Evolutionary conservation across 2,329 filamentous ascomycete genomes (phyloP), one percentile per base, ranked within the genome.

Genomic region (Trichophyton rubrum): DNA sequence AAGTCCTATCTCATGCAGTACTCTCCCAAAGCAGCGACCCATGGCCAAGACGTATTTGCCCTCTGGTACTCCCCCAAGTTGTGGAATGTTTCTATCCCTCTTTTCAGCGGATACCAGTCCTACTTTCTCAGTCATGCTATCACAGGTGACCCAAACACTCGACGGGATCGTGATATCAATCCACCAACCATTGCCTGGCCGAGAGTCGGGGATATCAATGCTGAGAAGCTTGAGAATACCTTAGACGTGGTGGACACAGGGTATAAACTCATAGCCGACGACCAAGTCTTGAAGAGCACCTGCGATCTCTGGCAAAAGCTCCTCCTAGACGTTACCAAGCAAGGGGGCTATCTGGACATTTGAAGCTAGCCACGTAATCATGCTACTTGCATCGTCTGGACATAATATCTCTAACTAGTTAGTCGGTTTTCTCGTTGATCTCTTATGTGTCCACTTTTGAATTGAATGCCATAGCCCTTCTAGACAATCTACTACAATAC

Each of bases 71-170:
- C 56, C 3, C 6, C 35, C 9, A 22, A 20, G 11, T 17, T 58
- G 9, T 41, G 13, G 13, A 58, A 58, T 15, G 56, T 13, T 8
- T 41, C 35, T 20, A 58, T 58, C 27, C 56, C 56, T 7, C 35
- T 58, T 11, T 58, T 41, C 13, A 24, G 11, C 11, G 56, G 35
- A 5, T 58, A 58, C 38, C 56, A 58, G 40, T 58, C 56, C 20
- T 58, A 58, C 38, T 7, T 58, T 24, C 35, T 58, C 20, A 45
- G 56, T 9, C 40, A 58, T 24, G 56, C 56, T n/a, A 41, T 58
- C 35, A 58, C 56, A 20, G 35, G 35, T 9, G 20, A 58, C 15
- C 56, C 56, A 24, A 58, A 58, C 56, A 7, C 56, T n/a, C 40
- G 27, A 3, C 56, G 56, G 24, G 35, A 58, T 15, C 20, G 7